Base-by-base conservation (phyloP, 169 alveolate genomes). In the Plasmodium yoelii region DNA sequence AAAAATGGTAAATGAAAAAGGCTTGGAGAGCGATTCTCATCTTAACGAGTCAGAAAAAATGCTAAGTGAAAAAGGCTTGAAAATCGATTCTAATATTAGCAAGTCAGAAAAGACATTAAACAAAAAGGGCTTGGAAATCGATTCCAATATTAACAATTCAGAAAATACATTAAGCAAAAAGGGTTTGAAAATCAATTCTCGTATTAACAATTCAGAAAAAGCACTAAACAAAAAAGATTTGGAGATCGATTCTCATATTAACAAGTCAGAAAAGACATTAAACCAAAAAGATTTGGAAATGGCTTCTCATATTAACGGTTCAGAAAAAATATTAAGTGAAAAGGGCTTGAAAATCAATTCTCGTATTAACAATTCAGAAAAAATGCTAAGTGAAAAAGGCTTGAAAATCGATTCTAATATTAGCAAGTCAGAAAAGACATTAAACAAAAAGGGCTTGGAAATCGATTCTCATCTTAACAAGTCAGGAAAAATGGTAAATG, bases 201-300 rank as follows among this genome's bases (percentile, higher is more conserved):
- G 28, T 10, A 63, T 63, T 39, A 34, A 34, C 64, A 68, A 26
- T 26, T 15, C 77, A 69, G 64, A 56, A 57, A 57, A 19, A 42
- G 49, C 10, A 42, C 1, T 1, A 2, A 13, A 5, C 5, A 28
- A 57, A 57, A 57, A 18, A 18, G 47, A 19, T 19, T 44, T 42
- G 4, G 0, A 57, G 3, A 57, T 8, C 4, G n/a, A 15, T 24
- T 57, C 44, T 19, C 7, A 57, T 57, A 5, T 57, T 57, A 57
- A 57, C 67, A n/a, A 22, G 2, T 15, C 67, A 57, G 28, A 24
- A 57, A 8, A 57, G 18, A 0, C 0, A 9, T 18, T 19, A 19
- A 57, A 8, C 3, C 6, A 57, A 57, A 57, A 18, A 0, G 39
- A 8, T 0, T 13, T 24, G 8, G 0, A 51, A 15, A 6, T 3